These are phyloP conservation scores for Dactylellina drechsleri DNA, from an alignment of 2,329 filamentous ascomycete species.

Conservation along the genomic window DNA sequence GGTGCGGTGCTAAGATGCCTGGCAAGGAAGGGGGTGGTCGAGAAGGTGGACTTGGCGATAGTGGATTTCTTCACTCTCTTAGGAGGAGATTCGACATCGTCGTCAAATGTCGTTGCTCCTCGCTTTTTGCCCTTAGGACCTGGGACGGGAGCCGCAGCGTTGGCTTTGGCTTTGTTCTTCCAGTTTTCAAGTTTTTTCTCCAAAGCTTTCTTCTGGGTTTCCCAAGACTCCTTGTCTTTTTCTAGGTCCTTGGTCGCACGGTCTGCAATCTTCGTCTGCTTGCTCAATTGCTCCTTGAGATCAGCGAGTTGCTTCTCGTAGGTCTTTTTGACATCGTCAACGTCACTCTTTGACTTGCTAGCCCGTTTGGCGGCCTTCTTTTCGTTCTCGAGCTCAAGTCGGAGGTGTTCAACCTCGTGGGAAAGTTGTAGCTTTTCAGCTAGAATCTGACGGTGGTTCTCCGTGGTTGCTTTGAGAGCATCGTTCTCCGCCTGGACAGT, in stretches of 20 bases:
- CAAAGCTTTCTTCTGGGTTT: slow-evolving; percentile 39
- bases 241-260: slow-evolving; percentile 39
- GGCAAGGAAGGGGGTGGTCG: slow-evolving; percentile 92
- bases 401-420: slow-evolving; percentile 66
- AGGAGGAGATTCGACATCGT: slow-evolving; percentile 55
- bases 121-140: slow-evolving; percentile 54
- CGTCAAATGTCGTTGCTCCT: slow-evolving; percentile 49
- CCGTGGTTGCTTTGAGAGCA: slow-evolving; percentile 70
- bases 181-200: slow-evolving; percentile 55
- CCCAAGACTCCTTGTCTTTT: slow-evolving; percentile 54
- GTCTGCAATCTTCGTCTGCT: slow-evolving; percentile 48
- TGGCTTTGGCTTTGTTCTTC: slow-evolving; percentile 52
- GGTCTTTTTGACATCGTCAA: slow-evolving; percentile 36
- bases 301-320: slow-evolving; percentile 44
- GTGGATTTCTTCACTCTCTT: slow-evolving; percentile 62
- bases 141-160: slow-evolving; percentile 33
- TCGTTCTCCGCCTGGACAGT: slow-evolving; percentile 72
- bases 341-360: slow-evolving; percentile 51
- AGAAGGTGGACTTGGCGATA: slow-evolving; percentile 91
- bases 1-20: slow-evolving; percentile 72
- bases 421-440: slow-evolving; percentile 65
- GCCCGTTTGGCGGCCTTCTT: slow-evolving; percentile 61
- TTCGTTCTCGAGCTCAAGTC: slow-evolving; percentile 66
- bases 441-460: slow-evolving; percentile 67
- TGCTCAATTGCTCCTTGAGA: slow-evolving; percentile 47